phyloP scores from a whole-genome alignment of 2,329 filamentous ascomycete genomes.

The Periconia macrospinosa region DNA sequence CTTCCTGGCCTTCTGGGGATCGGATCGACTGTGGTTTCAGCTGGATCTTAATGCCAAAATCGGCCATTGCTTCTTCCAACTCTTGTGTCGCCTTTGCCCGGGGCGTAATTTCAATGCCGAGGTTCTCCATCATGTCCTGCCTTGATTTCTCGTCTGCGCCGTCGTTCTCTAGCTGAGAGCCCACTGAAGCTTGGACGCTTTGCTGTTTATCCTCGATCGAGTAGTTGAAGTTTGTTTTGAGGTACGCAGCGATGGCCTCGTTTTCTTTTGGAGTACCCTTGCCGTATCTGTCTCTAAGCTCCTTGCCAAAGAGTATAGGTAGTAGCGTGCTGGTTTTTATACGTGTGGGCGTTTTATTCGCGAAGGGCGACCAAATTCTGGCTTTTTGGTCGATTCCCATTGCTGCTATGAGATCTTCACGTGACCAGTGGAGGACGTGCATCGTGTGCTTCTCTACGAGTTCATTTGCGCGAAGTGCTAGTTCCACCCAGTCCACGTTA shows the following conservation, averaged over 20 bases:
- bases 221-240: slow-evolving; percentile 19
- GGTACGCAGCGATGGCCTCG: slow-evolving; percentile 17
- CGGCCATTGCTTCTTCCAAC: background rate
- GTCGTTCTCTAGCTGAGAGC: background rate
- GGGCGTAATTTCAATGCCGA: background rate
- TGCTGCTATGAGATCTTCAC: slow-evolving; percentile 23
- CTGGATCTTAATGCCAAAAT: background rate
- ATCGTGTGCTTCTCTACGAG: slow-evolving; percentile 20
- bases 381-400: slow-evolving; percentile 19
- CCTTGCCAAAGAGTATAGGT: slow-evolving; percentile 21
- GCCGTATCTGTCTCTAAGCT: slow-evolving; percentile 20
- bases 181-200: no score
- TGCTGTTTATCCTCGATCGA: slow-evolving; percentile 2
- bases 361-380: background rate
- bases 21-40: background rate
- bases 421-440: slow-evolving; percentile 23
- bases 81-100: background rate
- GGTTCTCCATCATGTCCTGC: background rate
- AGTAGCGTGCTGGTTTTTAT: slow-evolving; percentile 15
- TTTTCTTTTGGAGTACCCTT: slow-evolving; percentile 22
- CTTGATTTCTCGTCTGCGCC: background rate
- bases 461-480: slow-evolving; percentile 18
- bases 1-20: background rate
- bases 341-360: slow-evolving; percentile 10
- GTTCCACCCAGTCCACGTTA: slow-evolving; percentile 15